Evolutionary conservation across 106 monocot genomes (phyloP), one percentile per base, ranked within the genome.

Genomic region (Posidonia australis): DNA sequence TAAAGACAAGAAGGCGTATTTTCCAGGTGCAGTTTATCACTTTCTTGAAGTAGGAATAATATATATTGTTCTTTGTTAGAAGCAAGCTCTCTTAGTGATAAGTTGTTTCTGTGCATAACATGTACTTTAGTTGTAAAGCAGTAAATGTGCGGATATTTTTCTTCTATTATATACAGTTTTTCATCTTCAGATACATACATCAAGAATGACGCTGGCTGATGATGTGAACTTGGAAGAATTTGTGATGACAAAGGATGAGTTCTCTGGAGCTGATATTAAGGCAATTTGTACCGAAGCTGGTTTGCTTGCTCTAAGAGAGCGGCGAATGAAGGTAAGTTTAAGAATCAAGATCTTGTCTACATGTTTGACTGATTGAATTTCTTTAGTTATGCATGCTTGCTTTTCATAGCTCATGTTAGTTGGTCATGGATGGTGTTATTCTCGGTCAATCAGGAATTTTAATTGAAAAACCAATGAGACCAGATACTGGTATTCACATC

Each of bases 281-380:
- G 93, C 93, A 10, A 94, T 94, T 17, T 94, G 93, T 56, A 94
- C 93, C 29, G 93, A 94, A 76, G 93, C 93, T 73, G 93, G 93
- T 2, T 82, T 94, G 71, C 86, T 86, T 70, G 93, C 93, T 70
- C 58, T 94, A 22, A 74, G 93, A 69, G 93, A 94, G 44, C 77
- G 89, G 29, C 81, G 89, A 64, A 94, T 94, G 93, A 94, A 86
- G 86, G 93, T 89, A 80, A 36, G 46, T 7, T 22, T 22, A 10
- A 4, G 2, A 36, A 4, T 36, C 36, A 36, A 36, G 36, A 36
- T 36, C 36, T 36, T 36, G 36, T 36, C 2, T 7, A 36, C 5
- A 36, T 36, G 7, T 36, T 36, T 36, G 36, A 36, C 7, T 7
- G 7, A 4, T 7, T 36, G 2, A 36, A 36, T 36, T 36, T 36